phyloP scores from a whole-genome alignment of 2,329 filamentous ascomycete species.

The Aspergillus niger region DNA sequence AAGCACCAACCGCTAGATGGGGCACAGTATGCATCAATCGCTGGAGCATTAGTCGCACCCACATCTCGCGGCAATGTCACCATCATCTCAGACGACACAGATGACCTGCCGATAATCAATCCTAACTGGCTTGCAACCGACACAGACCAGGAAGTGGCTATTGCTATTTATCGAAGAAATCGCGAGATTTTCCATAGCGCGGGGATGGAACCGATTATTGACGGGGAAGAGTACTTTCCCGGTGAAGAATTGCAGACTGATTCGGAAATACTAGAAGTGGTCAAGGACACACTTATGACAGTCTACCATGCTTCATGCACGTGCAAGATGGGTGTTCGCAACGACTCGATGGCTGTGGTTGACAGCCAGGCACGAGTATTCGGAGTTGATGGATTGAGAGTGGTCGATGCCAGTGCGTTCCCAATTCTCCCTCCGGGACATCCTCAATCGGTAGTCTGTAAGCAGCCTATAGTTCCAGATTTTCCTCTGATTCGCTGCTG shows the following conservation, averaged over 20 bases:
- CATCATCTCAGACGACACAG: slow-evolving; percentile 33
- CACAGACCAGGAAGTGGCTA: slow-evolving; percentile 48
- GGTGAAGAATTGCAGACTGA: slow-evolving; percentile 45
- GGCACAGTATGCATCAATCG: slow-evolving; percentile 31
- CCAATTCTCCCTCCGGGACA: slow-evolving; percentile 45
- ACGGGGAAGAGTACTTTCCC: slow-evolving; percentile 43
- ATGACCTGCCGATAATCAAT: slow-evolving; percentile 47
- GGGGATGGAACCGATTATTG: slow-evolving; percentile 32
- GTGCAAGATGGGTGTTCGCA: slow-evolving; percentile 34
- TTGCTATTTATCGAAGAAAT: slow-evolving; percentile 47
- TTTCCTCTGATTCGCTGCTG: slow-evolving; percentile 1
- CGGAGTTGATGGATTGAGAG: slow-evolving; percentile 35
- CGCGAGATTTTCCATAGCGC: slow-evolving; percentile 40
- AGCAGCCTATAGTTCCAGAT: slow-evolving; percentile 13
- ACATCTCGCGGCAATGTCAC: slow-evolving; percentile 51
- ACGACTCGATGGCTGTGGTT: slow-evolving; percentile 35
- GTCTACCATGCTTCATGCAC: slow-evolving; percentile 35
- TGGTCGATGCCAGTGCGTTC: slow-evolving; percentile 42
- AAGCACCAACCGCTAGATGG: slow-evolving; percentile 25
- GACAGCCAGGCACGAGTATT: slow-evolving; percentile 35
- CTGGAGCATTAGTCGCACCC: slow-evolving; percentile 34
- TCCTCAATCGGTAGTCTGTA: slow-evolving; percentile 45
- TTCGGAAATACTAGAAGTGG: slow-evolving; percentile 44
- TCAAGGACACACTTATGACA: slow-evolving; percentile 34
- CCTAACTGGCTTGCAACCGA: slow-evolving; percentile 50